These are phyloP conservation scores for Cerrena zonata DNA, from an alignment of 1,284 basidiomycete genomes.

Conservation along the genomic window DNA sequence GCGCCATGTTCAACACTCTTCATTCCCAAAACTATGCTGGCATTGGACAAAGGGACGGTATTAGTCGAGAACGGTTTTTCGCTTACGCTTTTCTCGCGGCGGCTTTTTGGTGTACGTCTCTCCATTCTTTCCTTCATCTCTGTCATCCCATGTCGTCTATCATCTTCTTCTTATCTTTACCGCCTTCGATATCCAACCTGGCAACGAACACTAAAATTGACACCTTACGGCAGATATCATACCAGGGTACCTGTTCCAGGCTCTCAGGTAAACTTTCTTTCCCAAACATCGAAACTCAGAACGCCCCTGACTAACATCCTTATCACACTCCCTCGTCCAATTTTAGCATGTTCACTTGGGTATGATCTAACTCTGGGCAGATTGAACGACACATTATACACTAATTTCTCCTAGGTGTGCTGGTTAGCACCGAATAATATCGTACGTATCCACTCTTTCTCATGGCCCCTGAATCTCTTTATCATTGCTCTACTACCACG, in stretches of 20 bases:
- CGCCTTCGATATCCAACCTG: neutral
- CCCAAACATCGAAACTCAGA: neutral
- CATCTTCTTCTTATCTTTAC: too few species aligned
- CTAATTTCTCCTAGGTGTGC: slow-evolving; percentile 33
- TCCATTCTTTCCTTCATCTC: neutral
- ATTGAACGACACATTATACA: neutral
- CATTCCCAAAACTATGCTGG: slow-evolving; percentile 62
- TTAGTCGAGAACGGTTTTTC: slow-evolving; percentile 77
- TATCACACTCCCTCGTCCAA: slow-evolving; percentile 28
- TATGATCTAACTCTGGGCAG: slow-evolving; percentile 21
- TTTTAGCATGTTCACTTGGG: slow-evolving; percentile 53
- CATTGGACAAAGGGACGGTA: slow-evolving; percentile 56
- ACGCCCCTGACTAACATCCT: neutral
- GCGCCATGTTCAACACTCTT: slow-evolving; percentile 78
- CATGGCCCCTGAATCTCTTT: too few species aligned
- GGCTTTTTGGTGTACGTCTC: slow-evolving; percentile 52
- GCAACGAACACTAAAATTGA: neutral
- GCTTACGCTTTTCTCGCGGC: slow-evolving; percentile 54
- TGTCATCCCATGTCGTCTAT: neutral
- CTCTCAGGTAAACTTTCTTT: slow-evolving; percentile 19
- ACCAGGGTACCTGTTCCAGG: slow-evolving; percentile 61
- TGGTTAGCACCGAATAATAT: slow-evolving; percentile 75
- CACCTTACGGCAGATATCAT: slow-evolving; percentile 49
- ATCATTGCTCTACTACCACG: neutral
- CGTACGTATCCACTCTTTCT: too few species aligned